Evolutionary conservation across 805 yeast genomes (phyloP), one percentile per base, ranked within the genome.

Genomic region (Jamesozyma hellenica): DNA sequence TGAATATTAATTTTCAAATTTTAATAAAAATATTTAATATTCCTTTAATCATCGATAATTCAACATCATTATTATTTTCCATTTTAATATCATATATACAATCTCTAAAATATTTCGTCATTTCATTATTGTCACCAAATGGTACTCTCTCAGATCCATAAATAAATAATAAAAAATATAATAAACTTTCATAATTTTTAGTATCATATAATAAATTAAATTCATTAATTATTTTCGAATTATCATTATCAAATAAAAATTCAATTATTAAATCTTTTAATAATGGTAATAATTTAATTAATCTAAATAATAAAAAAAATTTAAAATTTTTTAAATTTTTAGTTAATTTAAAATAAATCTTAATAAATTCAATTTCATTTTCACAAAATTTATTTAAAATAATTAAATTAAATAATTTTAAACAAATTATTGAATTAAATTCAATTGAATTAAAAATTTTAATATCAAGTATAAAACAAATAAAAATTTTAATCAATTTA

Each of bases 391-490:
- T 7, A 9, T 11, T 10, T 15, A n/a, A 2, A 25, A 28, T 21
- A 3, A 37, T 3, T 4, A n/a, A 27, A 9, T 11, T 16, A 19
- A 12, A 37, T 8, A 18, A 25, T 26, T 19, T 41, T 14, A 25
- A 42, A 34, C 58, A 53, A 54, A 50, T 44, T 1, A 27, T 14
- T 1, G 42, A n/a, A 18, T 50, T 45, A 26, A 47, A 46, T 14
- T 43, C 47, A 9, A 43, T 25, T 4, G 56, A 49, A 14, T 52
- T 51, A 41, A 42, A 59, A 11, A 58, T 28, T 14, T 52, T 55
- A 23, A 56, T 46, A 36, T 59, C 64, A 16, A 59, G 41, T 11
- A 57, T 43, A 13, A 54, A 45, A 18, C 49, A 51, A 19, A 55
- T 34, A 33, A 55, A 47, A 18, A 36, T 32, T 32, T 31, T 31